Evolutionary conservation across 345 rosid species (phyloP).

Genomic region (Barbarea vulgaris): DNA sequence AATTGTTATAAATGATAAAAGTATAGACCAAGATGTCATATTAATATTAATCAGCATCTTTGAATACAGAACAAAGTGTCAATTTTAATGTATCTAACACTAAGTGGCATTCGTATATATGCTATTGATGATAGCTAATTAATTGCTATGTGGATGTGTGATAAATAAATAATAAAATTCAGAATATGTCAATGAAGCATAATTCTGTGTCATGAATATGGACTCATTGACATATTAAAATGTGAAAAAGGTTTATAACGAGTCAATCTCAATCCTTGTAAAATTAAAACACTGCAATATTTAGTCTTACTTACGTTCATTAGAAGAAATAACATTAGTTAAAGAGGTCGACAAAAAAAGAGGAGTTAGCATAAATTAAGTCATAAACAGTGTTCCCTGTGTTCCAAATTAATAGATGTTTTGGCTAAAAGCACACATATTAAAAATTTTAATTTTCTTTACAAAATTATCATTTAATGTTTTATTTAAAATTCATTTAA

Average conservation of each 20-base stretch:
- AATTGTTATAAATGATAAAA: neutral
- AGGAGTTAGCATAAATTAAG: too few species aligned
- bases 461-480: too few species aligned
- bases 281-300: neutral
- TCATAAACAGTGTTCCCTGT: too few species aligned
- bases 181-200: neutral
- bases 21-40: neutral
- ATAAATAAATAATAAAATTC: neutral
- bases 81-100: neutral
- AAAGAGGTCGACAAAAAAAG: too few species aligned
- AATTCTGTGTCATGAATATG: too few species aligned
- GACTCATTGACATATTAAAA: neutral
- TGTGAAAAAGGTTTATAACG: neutral
- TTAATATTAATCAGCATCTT: conserved; percentile 3
- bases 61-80: neutral
- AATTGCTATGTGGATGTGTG: neutral
- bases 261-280: too few species aligned
- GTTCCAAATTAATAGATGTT: too few species aligned
- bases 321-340: too few species aligned
- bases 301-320: too few species aligned
- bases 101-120: neutral
- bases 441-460: too few species aligned
- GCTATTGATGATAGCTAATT: neutral
- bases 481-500: too few species aligned
- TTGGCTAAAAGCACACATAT: too few species aligned